Evolutionary conservation across 306 rosid species (phyloP).

Genomic region (Hippophae tibetana): DNA sequence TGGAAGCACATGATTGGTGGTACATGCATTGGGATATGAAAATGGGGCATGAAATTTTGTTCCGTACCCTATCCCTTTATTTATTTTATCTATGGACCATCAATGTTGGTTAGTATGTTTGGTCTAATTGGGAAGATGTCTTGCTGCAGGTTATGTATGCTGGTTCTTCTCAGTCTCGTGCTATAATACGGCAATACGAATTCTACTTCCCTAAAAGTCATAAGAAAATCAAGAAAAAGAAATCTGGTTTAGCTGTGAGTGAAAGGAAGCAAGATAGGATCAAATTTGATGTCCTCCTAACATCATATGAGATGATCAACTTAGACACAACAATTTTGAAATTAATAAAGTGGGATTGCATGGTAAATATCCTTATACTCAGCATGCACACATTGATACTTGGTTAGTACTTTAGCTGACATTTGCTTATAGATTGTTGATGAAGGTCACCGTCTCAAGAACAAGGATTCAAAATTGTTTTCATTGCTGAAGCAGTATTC

Average conservation of each 20-base stretch:
- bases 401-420: slow-evolving; percentile 21
- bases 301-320: slow-evolving; percentile 98
- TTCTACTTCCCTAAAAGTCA: slow-evolving; percentile 80
- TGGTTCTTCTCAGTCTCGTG: slow-evolving; percentile 88
- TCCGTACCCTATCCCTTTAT: background rate
- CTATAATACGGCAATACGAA: slow-evolving; percentile 77
- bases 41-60: too few relatives aligned
- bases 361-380: slow-evolving; percentile 40
- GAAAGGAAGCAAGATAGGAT: slow-evolving; percentile 97
- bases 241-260: slow-evolving; percentile 49
- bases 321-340: slow-evolving; percentile 60
- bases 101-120: slow-evolving; percentile 14
- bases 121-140: slow-evolving; percentile 27
- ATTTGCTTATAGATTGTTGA: slow-evolving; percentile 63
- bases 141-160: slow-evolving; percentile 79
- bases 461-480: slow-evolving; percentile 94
- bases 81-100: slow-evolving; percentile 4
- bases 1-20: too few relatives aligned
- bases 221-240: slow-evolving; percentile 86
- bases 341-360: slow-evolving; percentile 88
- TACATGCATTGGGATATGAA: too few relatives aligned
- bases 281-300: slow-evolving; percentile 90
- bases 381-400: slow-evolving; percentile 8
- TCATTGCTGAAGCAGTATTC: slow-evolving; percentile 82
- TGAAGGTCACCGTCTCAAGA: slow-evolving; percentile 98